Conservation (phyloP, 495 filamentous ascomycete genomes). For the Aspergillus saccharolyticus region DNA sequence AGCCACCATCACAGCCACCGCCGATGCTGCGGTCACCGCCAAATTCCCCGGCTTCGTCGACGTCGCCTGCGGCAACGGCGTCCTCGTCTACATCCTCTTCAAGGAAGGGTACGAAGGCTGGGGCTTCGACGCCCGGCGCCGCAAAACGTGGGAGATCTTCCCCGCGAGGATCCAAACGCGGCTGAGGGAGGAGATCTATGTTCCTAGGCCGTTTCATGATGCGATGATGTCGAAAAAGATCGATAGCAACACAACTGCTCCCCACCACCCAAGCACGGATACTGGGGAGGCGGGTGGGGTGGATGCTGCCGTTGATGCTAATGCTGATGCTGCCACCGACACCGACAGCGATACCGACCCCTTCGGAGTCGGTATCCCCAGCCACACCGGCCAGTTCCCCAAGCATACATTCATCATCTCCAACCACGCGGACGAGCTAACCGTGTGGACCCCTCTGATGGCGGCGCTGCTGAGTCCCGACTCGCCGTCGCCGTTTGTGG, state of each 20-base stretch:
- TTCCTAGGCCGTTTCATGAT: slow-evolving; percentile 57
- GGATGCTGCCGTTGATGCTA: no score
- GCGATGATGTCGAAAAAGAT: no score
- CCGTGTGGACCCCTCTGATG: slow-evolving; percentile 89
- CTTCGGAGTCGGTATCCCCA: slow-evolving; percentile 23
- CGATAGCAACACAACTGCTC: no score
- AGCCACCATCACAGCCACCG: background rate
- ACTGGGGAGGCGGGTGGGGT: no score
- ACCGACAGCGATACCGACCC: slow-evolving; percentile 3
- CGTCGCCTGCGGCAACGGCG: slow-evolving; percentile 90
- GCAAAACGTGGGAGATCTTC: slow-evolving; percentile 81
- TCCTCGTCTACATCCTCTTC: slow-evolving; percentile 80
- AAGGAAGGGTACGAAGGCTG: slow-evolving; percentile 80
- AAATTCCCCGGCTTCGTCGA: slow-evolving; percentile 88
- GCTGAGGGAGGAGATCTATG: slow-evolving; percentile 66
- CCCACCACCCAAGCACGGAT: no score
- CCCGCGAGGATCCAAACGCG: slow-evolving; percentile 45
- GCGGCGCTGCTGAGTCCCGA: slow-evolving; percentile 61
- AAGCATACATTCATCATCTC: slow-evolving; percentile 85
- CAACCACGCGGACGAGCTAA: slow-evolving; percentile 94
- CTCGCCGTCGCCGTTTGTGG: slow-evolving; percentile 63
- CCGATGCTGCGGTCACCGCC: slow-evolving; percentile 1
- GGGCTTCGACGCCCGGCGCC: slow-evolving; percentile 80
- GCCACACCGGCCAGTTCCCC: slow-evolving; percentile 69
- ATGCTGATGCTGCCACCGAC: no score